Percentiles rank a stretch among this genome's conserved stretches.
Evolutionary conservation across 139 green algal species (phyloP).

Genomic region (Chlamydomonas sp.): DNA sequence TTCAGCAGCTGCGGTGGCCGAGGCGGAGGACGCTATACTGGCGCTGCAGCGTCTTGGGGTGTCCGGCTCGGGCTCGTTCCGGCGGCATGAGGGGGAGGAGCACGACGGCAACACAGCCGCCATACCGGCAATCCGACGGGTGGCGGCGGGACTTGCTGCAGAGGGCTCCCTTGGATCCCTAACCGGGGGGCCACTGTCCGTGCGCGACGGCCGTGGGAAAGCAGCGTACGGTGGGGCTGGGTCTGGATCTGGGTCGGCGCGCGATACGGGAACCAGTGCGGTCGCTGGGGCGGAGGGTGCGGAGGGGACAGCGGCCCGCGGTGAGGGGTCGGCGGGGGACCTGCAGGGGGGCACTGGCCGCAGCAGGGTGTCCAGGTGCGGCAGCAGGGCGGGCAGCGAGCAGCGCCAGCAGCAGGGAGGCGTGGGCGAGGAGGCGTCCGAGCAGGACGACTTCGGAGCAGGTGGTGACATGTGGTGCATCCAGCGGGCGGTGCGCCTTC

Average conservation of each 20-base stretch:
- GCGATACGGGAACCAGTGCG: too few relatives aligned
- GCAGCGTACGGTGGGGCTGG: too few relatives aligned
- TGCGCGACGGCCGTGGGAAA: neutral
- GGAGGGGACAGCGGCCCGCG: too few relatives aligned
- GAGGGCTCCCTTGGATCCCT: neutral
- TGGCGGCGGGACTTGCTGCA: neutral
- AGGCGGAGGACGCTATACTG: constrained; percentile 11
- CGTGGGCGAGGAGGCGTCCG: neutral
- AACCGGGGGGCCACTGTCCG: neutral
- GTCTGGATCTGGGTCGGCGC: too few relatives aligned
- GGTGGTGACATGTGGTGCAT: neutral
- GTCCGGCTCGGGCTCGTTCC: neutral
- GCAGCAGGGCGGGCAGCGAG: too few relatives aligned
- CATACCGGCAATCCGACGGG: neutral
- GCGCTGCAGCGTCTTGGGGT: constrained; percentile 26
- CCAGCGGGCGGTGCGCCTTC: neutral
- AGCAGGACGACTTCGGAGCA: neutral
- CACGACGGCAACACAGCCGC: neutral
- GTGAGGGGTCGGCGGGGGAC: too few relatives aligned
- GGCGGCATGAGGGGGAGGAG: neutral
- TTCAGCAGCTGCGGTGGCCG: neutral
- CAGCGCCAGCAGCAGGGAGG: too few relatives aligned
- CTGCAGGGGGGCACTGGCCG: too few relatives aligned
- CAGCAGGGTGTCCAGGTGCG: too few relatives aligned
- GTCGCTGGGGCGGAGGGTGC: too few relatives aligned